phyloP scores from a whole-genome alignment of 148 eudicot genomes.

The Cornus florida region DNA sequence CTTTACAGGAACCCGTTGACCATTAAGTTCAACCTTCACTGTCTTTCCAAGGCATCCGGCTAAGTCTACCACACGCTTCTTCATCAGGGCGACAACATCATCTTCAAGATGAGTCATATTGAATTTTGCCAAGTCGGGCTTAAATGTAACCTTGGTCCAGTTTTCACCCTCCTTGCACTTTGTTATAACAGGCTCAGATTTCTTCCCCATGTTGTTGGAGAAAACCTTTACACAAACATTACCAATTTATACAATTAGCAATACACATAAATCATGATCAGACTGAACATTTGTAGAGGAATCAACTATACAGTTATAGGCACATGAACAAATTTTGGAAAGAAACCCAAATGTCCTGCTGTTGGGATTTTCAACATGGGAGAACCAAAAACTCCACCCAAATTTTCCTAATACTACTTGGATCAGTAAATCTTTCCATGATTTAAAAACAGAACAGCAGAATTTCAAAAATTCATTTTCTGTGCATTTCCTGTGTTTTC shows the following conservation, averaged over 20 bases:
- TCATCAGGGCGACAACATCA: conserved; percentile 92
- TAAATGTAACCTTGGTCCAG: conserved; percentile 90
- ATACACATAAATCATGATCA: background rate
- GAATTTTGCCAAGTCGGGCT: conserved; percentile 85
- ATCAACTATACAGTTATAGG: background rate
- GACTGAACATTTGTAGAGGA: too few relatives aligned
- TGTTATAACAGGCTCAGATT: conserved; percentile 57
- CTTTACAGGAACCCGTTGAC: conserved; percentile 48
- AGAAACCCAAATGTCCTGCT: background rate
- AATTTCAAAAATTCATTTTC: background rate
- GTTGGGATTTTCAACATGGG: background rate
- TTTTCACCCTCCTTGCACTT: conserved; percentile 79
- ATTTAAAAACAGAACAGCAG: too few relatives aligned
- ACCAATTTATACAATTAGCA: background rate
- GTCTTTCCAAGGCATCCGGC: conserved; percentile 87
- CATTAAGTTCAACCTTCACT: conserved; percentile 61
- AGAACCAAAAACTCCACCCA: too few relatives aligned
- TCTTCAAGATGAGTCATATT: conserved; percentile 72
- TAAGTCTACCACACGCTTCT: conserved; percentile 84
- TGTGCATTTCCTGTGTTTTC: background rate
- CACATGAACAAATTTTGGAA: conserved; percentile 20
- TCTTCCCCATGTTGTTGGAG: conserved; percentile 69
- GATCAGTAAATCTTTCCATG: too few relatives aligned
- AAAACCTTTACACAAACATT: conserved; percentile 54
- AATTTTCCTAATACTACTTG: too few relatives aligned